Conservation (phyloP, 1,139 yeast species). For the Dujonia santamariae region DNA sequence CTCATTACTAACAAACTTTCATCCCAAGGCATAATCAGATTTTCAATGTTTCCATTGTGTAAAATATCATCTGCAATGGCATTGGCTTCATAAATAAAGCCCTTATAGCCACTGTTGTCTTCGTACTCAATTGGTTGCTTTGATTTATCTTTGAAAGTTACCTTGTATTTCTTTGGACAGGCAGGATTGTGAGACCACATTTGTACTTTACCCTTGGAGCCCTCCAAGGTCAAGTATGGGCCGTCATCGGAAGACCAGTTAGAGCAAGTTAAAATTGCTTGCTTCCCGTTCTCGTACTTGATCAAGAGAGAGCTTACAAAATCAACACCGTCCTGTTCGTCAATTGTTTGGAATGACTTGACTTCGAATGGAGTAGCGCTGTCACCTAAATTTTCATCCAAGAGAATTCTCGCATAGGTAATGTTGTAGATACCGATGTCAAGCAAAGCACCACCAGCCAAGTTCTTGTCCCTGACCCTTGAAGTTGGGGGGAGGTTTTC, state of each 20-base stretch:
- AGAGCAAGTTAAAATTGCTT: constrained; percentile 34
- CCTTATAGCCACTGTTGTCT: constrained; percentile 30
- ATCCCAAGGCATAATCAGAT: constrained; percentile 34
- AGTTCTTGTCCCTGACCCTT: constrained; percentile 39
- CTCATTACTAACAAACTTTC: constrained; percentile 45
- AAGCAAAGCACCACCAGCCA: constrained; percentile 61
- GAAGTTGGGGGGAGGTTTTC: constrained; percentile 24
- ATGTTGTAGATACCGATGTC: constrained; percentile 60
- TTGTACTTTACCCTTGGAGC: constrained; percentile 35
- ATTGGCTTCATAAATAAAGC: constrained; percentile 53
- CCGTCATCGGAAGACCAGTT: constrained; percentile 25
- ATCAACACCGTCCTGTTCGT: constrained; percentile 28
- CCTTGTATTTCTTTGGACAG: constrained; percentile 22
- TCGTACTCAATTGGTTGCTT: constrained; percentile 17
- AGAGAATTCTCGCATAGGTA: constrained; percentile 43
- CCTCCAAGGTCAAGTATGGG: constrained; percentile 34
- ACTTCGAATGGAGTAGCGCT: constrained; percentile 25
- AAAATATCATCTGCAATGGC: constrained; percentile 43
- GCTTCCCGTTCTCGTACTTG: constrained; percentile 32
- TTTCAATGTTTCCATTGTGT: constrained; percentile 28
- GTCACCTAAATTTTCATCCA: constrained; percentile 31
- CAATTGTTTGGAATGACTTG: constrained; percentile 29
- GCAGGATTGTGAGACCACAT: constrained; percentile 36
- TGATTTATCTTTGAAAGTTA: constrained; percentile 20
- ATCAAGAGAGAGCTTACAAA: constrained; percentile 32